Conservation (phyloP, 1,284 basidiomycete species). For the Pholiota adiposa region DNA sequence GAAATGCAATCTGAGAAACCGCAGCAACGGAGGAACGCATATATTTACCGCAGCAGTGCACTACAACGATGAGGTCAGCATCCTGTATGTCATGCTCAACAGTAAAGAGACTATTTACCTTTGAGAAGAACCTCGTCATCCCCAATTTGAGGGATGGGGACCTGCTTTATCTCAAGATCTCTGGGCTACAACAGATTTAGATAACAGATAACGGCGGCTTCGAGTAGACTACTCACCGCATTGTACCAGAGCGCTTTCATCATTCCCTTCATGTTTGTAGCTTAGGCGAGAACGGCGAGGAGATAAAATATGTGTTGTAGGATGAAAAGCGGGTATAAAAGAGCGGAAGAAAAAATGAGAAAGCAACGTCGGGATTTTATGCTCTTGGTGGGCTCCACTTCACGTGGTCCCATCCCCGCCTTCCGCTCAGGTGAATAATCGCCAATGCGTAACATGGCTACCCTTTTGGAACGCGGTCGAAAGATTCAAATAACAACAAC, state of each 20-base stretch:
- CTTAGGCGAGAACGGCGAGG: background rate
- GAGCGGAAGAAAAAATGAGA: background rate
- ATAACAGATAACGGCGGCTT: background rate
- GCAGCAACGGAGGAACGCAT: background rate
- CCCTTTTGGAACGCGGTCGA: background rate
- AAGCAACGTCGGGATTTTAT: background rate
- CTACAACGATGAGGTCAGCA: slow-evolving; percentile 18
- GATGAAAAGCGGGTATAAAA: background rate
- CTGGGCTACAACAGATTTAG: slow-evolving; percentile 46
- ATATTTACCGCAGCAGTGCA: slow-evolving; percentile 44
- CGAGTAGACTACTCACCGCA: slow-evolving; percentile 29
- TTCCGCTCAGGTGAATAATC: background rate
- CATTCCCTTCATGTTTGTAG: slow-evolving; percentile 22
- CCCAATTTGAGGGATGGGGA: slow-evolving; percentile 62
- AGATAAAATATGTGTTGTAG: background rate
- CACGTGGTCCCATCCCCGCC: background rate
- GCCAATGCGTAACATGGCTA: background rate
- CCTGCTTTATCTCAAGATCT: slow-evolving; percentile 64
- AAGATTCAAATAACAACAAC: background rate
- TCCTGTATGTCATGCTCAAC: background rate
- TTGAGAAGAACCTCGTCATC: slow-evolving; percentile 76
- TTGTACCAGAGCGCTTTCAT: slow-evolving; percentile 43
- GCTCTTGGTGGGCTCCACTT: background rate
- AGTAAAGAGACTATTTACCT: slow-evolving; percentile 40
- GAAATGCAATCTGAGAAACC: background rate